Evolutionary conservation across 345 rosid genomes (phyloP), one percentile per base, ranked within the genome.

Genomic region (Eucalyptus pauciflora): DNA sequence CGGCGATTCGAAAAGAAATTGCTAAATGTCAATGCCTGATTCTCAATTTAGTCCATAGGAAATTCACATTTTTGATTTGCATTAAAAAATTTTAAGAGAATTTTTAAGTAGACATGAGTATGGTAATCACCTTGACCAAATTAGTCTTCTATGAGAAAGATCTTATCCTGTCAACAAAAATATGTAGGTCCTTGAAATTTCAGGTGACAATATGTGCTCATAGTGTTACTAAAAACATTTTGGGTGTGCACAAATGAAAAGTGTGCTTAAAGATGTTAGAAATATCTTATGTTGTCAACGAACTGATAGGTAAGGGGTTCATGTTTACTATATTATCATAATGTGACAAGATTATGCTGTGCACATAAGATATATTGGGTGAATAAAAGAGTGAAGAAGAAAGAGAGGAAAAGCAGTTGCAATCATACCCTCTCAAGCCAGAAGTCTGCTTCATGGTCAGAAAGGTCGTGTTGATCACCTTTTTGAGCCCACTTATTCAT

Each of bases 351-450:
- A 52, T 2, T 3, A 18, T 7, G 24, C 1, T 7, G 1, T 52
- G 1, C 2, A 52, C 10, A 51, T 51, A 0, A 18, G 58, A 2
- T 18, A 18, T 52, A 18, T 6, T 7, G 2, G 2, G 0, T 18
- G 24, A 18, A 7, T 18, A 17, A 10, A 33, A 33, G 33, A 33
- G 2, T 33, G 33, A 33, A 33, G 33, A 33, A 33, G 33, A 33
- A 37, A 37, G 3, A n/a, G n/a, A n/a, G n/a, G n/a, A n/a, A n/a
- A n/a, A 37, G 37, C 37, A 37, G 4, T 27, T 62, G 33, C 4
- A 27, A 12, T 62, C 31, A 6, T 62, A 62, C 69, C 69, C 0
- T 62, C 69, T 62, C 17, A 3, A 29, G 0, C 0, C 9, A 27
- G 4, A 6, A 6, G 31, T 6, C 1, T 12, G 33, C 16, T 13